Evolutionary conservation across 345 rosid genomes (phyloP), one percentile per base, ranked within the genome.

Genomic region (Arabis alpina): DNA sequence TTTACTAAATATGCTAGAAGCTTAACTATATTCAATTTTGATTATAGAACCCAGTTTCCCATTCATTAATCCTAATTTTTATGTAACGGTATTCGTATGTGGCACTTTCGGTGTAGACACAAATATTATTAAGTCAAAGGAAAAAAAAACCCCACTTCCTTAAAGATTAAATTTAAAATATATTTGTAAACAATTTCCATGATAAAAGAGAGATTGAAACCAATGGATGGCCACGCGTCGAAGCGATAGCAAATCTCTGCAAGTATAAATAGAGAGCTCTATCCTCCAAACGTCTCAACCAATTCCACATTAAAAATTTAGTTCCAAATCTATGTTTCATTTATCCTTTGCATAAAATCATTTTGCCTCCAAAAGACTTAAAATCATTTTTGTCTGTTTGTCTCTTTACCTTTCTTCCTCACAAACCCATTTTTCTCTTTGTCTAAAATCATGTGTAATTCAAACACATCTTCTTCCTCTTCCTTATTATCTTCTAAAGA

Each of bases 391-490:
- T 55, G 69, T 60, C 74, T 28, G 34, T 48, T 19, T 61, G 39
- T 61, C 54, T 15, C 55, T 45, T 66, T 34, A 25, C 42, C 68
- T 59, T 55, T 16, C 11, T 53, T 16, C 44, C 11, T 8, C 58
- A 40, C 37, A 62, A 50, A 55, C 24, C 24, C 11, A 50, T 49
- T 61, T 66, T 37, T 52, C 14, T 62, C 34, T 70, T 30, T 68
- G 23, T 72, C 58, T 7, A 47, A 40, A 66, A 64, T 14, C 62
- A 88, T 87, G 96, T 86, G 86, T 75, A 89, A 83, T 72, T 77
- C 84, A 68, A 82, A 77, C 43, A 81, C 94, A 56, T 80, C 91
- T 67, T 81, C 91, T 12, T 70, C 86, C 8, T 59, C 74, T 48
- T 75, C 92, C 52, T 75, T 87, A 48, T 73, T 72, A 61, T 68